Percentiles rank a stretch among this genome's conserved stretches.
Conservation (phyloP, 352 stramenopile species). For the Pythium utonaiense region DNA sequence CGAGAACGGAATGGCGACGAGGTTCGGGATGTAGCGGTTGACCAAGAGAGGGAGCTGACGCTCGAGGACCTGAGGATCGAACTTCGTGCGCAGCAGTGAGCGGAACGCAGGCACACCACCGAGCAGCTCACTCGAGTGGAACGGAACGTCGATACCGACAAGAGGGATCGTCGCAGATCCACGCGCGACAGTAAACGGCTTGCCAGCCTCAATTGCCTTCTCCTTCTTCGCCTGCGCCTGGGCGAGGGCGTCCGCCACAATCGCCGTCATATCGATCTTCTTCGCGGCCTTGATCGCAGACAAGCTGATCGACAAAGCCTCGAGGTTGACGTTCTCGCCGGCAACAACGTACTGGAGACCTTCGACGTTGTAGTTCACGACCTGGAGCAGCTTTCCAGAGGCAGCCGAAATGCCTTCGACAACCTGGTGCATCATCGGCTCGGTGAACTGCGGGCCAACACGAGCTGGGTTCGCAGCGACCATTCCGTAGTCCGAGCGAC, state of each 20-base stretch:
- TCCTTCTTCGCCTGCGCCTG: conserved; percentile 64
- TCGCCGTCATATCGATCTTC: conserved; percentile 37
- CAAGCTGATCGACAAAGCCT: conserved; percentile 67
- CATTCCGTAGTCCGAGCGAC: conserved; percentile 86
- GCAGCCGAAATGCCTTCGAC: conserved; percentile 58
- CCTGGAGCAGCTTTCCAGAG: conserved; percentile 73
- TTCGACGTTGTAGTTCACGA: conserved; percentile 89
- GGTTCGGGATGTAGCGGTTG: conserved; percentile 84
- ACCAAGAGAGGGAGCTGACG: conserved; percentile 66
- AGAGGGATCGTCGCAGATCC: conserved; percentile 83
- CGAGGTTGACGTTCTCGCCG: conserved; percentile 77
- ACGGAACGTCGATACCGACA: conserved; percentile 87
- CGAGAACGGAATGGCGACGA: conserved; percentile 78
- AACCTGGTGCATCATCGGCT: conserved; percentile 61
- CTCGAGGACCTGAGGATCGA: conserved; percentile 62
- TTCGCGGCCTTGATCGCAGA: conserved; percentile 37
- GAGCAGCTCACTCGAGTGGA: conserved; percentile 85
- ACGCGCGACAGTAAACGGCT: conserved; percentile 57
- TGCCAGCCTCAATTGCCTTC: conserved; percentile 42
- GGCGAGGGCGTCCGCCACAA: conserved; percentile 53
- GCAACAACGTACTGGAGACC: conserved; percentile 84
- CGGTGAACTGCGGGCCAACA: conserved; percentile 68
- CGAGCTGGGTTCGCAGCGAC: conserved; percentile 80
- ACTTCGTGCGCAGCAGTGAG: conserved; percentile 64
- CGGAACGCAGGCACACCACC: conserved; percentile 78